Conservation (phyloP, 2,329 filamentous ascomycete genomes). For the Bipolaris sorokiniana region DNA sequence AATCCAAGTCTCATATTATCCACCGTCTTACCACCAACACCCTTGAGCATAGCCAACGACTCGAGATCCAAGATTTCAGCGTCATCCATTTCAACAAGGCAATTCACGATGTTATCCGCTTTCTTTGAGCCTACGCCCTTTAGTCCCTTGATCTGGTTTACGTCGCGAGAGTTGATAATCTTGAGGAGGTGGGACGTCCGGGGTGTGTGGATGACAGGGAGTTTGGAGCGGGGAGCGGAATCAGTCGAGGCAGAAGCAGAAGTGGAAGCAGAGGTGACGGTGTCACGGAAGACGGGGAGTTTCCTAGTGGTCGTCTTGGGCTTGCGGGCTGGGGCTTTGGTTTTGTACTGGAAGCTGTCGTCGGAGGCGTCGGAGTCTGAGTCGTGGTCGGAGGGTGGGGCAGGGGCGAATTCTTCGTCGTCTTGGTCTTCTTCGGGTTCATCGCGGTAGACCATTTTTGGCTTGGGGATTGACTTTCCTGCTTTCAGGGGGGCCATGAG, state of each 20-base stretch:
- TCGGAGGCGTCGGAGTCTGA: slow-evolving; percentile 46
- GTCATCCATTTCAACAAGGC: slow-evolving; percentile 55
- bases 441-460: slow-evolving; percentile 22
- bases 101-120: slow-evolving; percentile 62
- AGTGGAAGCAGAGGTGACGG: slow-evolving; percentile 4
- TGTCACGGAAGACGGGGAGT: slow-evolving; percentile 48
- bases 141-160: slow-evolving; percentile 68
- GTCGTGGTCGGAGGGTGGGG: slow-evolving; percentile 44
- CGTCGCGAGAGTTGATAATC: slow-evolving; percentile 76
- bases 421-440: slow-evolving; percentile 28
- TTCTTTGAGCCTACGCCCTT: slow-evolving; percentile 76
- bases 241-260: not conserved
- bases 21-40: slow-evolving; percentile 58
- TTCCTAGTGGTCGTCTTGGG: slow-evolving; percentile 42
- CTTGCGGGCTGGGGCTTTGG: slow-evolving; percentile 36
- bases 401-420: slow-evolving; percentile 55
- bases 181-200: slow-evolving; percentile 68
- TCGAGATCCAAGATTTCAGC: slow-evolving; percentile 51
- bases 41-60: slow-evolving; percentile 55
- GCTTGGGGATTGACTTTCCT: slow-evolving; percentile 26
- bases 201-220: slow-evolving; percentile 54
- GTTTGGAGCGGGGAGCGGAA: not conserved
- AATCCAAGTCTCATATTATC: slow-evolving; percentile 57
- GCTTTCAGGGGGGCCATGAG: slow-evolving; percentile 47
- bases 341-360: slow-evolving; percentile 47